phyloP scores from a whole-genome alignment of 257 asterid genomes.

The Przewalskia tangutica region DNA sequence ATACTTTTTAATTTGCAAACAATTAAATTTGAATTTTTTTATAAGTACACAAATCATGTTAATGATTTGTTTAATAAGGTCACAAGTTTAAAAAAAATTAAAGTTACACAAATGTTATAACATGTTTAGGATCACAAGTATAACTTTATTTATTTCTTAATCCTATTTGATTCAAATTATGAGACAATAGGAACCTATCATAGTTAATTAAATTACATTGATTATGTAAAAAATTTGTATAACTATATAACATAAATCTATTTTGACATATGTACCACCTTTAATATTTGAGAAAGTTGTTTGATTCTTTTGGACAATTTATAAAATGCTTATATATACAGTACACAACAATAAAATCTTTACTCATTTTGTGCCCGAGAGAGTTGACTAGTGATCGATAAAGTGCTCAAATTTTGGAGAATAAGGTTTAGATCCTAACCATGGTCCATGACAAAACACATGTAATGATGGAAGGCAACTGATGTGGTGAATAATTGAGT shows the following conservation, averaged over 20 bases:
- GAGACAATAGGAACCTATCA: not conserved
- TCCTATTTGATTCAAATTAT: not conserved
- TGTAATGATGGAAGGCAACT: not conserved
- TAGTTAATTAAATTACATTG: not conserved
- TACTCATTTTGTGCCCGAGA: too few species aligned
- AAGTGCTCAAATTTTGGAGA: not conserved
- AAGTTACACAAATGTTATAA: too few species aligned
- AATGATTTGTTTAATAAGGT: too few species aligned
- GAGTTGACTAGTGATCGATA: too few species aligned
- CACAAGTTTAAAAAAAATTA: not conserved
- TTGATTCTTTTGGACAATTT: not conserved
- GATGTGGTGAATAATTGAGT: too few species aligned
- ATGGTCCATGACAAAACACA: not conserved
- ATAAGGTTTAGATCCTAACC: not conserved
- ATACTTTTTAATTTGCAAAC: too few species aligned
- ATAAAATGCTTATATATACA: not conserved
- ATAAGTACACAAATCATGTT: too few species aligned
- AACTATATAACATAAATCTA: not conserved
- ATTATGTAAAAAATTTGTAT: not conserved
- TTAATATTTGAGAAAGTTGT: not conserved
- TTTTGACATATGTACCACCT: not conserved
- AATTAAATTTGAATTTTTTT: too few species aligned
- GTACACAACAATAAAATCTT: not conserved
- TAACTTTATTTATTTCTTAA: not conserved
- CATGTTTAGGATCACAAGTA: not conserved